Evolutionary conservation across 2,329 filamentous ascomycete genomes (phyloP).

Genomic region (Sporothrix luriei): DNA sequence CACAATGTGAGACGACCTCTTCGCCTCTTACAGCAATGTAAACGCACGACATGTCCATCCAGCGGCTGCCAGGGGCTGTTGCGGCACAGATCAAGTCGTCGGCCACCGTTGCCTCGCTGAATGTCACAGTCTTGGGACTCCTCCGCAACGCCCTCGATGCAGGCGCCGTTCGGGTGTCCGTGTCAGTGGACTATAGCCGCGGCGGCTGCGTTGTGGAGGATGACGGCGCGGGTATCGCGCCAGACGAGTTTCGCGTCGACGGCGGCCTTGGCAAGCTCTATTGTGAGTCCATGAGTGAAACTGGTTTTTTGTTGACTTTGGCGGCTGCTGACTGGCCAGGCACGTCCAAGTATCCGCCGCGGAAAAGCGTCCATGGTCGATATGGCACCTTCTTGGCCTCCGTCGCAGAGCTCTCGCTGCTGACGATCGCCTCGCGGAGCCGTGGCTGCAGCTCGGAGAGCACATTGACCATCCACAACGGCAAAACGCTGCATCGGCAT

Average conservation of each 20-base stretch:
- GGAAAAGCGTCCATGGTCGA: conserved; percentile 60
- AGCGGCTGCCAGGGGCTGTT: conserved; percentile 69
- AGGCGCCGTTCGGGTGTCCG: conserved; percentile 65
- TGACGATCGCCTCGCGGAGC: conserved; percentile 76
- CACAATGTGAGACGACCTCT: background rate
- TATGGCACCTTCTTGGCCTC: conserved; percentile 77
- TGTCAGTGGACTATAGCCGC: conserved; percentile 72
- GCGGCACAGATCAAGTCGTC: conserved; percentile 83
- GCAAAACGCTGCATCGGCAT: conserved; percentile 65
- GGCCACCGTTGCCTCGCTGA: conserved; percentile 73
- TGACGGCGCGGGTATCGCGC: conserved; percentile 75
- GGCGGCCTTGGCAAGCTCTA: conserved; percentile 75
- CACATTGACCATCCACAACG: conserved; percentile 70
- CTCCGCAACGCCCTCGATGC: conserved; percentile 86
- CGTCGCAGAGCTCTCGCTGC: conserved; percentile 71
- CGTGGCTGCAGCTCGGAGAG: conserved; percentile 62
- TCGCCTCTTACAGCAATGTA: background rate
- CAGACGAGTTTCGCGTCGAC: conserved; percentile 68
- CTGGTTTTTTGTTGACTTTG: background rate
- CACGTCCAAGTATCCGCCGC: conserved; percentile 70
- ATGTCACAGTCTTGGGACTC: conserved; percentile 70
- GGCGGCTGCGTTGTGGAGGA: conserved; percentile 83
- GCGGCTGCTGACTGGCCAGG: conserved; percentile 51
- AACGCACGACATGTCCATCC: conserved; percentile 60
- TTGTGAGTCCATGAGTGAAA: conserved; percentile 55